These are phyloP conservation scores for Balansia obtecta DNA, from an alignment of 2,329 filamentous ascomycete species.

Conservation along the genomic window DNA sequence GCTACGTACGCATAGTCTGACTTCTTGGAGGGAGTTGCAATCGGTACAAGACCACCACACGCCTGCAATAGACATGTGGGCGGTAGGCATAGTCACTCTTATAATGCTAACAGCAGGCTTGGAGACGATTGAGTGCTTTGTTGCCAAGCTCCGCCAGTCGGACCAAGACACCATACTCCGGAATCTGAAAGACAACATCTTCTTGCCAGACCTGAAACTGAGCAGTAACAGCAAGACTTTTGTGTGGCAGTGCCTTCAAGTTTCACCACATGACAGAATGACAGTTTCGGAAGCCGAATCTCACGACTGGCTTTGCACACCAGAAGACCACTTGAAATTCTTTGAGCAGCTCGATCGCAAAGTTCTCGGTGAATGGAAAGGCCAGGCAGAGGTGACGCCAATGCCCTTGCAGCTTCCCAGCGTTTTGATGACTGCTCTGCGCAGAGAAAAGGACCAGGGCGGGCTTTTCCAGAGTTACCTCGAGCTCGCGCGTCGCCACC, in stretches of 20 bases:
- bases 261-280: conserved; percentile 15
- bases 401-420: conserved; percentile 22
- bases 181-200: conserved; percentile 10
- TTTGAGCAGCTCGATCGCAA: conserved; percentile 20
- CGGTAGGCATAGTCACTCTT: conserved; percentile 34
- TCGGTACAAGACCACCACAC: conserved; percentile 16
- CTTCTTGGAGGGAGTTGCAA: conserved; percentile 25
- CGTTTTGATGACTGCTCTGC: conserved; percentile 7
- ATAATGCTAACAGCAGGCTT: conserved; percentile 19
- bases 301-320: conserved; percentile 23
- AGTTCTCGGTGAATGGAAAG: conserved; percentile 16
- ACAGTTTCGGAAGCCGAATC: conserved; percentile 15
- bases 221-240: conserved; percentile 18
- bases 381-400: conserved; percentile 17
- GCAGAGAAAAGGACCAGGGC: background rate
- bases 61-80: conserved; percentile 37
- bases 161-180: conserved; percentile 14
- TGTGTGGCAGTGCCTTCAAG: conserved; percentile 19
- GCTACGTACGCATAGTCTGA: conserved; percentile 3
- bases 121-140: conserved; percentile 6
- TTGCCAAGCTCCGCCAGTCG: conserved; percentile 16
- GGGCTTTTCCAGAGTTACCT: background rate
- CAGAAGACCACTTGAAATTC: conserved; percentile 17
- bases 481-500: conserved; percentile 1
- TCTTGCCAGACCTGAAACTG: conserved; percentile 7